Conservation (phyloP, 306 rosid species). For the Cotoneaster glaucophyllus region DNA sequence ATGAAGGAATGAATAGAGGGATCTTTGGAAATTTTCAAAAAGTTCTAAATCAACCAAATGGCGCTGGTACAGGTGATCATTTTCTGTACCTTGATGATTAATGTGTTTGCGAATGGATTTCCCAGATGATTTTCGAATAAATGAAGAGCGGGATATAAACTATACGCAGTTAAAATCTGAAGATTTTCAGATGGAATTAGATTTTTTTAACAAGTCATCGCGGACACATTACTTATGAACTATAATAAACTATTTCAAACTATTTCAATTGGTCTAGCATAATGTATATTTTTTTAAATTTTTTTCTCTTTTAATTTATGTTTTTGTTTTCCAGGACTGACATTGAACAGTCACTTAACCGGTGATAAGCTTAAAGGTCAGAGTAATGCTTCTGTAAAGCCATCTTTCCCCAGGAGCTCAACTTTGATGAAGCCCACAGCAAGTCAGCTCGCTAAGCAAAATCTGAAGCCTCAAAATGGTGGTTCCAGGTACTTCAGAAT, state of each 20-base stretch:
- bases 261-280: neutral
- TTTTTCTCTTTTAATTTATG: neutral
- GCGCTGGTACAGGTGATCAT: conserved; percentile 43
- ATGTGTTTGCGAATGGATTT: neutral
- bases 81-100: conserved; percentile 8
- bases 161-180: neutral
- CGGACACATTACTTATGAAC: neutral
- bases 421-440: conserved; percentile 96
- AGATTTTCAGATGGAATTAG: neutral
- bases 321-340: conserved; percentile 42
- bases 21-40: conserved; percentile 40
- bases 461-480: conserved; percentile 31
- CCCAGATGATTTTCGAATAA: neutral
- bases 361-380: conserved; percentile 26
- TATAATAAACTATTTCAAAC: neutral
- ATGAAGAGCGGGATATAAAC: neutral
- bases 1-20: conserved; percentile 26
- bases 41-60: conserved; percentile 35
- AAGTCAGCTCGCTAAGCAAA: conserved; percentile 90
- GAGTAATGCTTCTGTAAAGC: conserved; percentile 31
- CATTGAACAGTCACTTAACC: conserved; percentile 34
- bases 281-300: neutral
- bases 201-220: neutral
- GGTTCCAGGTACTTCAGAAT: conserved; percentile 54
- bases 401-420: conserved; percentile 43